These are phyloP conservation scores for Mimosa pudica DNA, from an alignment of 306 rosid genomes.

Conservation along the genomic window DNA sequence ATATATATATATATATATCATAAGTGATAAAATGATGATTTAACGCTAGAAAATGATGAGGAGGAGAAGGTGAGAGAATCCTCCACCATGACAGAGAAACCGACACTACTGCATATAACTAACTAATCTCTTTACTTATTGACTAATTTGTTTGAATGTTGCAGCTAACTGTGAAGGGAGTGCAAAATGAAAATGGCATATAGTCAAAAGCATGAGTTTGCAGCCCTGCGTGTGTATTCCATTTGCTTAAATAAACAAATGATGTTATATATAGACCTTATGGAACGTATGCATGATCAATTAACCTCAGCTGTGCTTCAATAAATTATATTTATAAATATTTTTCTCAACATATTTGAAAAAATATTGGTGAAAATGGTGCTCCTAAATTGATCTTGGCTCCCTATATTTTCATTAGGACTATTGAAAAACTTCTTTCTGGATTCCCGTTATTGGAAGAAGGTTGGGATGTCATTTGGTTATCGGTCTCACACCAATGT, in stretches of 20 bases:
- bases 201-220: conserved; percentile 37
- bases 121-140: no score
- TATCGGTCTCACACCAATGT: no score
- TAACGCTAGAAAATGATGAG: background rate
- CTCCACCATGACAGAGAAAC: background rate
- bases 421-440: no score
- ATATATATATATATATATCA: no score
- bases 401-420: background rate
- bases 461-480: no score
- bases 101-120: no score
- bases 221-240: conserved; percentile 4
- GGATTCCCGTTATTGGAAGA: no score
- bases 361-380: background rate
- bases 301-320: background rate
- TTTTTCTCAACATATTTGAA: background rate
- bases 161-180: conserved; percentile 64
- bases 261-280: background rate
- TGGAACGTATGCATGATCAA: conserved; percentile 10
- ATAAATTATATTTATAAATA: background rate
- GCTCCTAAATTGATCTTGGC: background rate
- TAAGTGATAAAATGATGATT: background rate
- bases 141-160: conserved; percentile 23
- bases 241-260: conserved; percentile 12
- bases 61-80: background rate
- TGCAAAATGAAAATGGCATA: conserved; percentile 53